These are phyloP conservation scores for Pseudocercospora musae DNA, from an alignment of 2,329 filamentous ascomycete species.

Conservation along the genomic window DNA sequence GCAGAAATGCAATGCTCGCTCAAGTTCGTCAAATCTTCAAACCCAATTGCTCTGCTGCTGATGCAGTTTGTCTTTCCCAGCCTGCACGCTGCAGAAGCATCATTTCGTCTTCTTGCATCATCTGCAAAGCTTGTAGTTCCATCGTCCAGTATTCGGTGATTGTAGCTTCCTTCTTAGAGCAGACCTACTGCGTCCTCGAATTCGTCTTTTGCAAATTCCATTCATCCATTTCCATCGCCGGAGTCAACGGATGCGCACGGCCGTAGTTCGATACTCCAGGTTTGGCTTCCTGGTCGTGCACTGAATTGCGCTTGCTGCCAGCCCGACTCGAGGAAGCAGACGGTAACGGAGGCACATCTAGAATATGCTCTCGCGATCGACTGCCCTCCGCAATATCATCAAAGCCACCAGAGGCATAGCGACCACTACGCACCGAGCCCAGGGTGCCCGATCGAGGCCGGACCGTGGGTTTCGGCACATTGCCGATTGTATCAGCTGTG, in stretches of 20 bases:
- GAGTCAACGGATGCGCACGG: constrained; percentile 16
- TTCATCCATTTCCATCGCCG: constrained; percentile 27
- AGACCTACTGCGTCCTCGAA: constrained; percentile 15
- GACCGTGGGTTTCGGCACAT: constrained; percentile 33
- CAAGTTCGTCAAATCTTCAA: neutral
- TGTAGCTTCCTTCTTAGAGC: constrained; percentile 5
- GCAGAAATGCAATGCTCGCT: constrained; percentile 4
- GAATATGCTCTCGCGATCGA: constrained; percentile 18
- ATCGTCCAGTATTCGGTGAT: constrained; percentile 1
- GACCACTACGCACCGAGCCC: constrained; percentile 24
- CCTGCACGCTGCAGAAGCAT: neutral
- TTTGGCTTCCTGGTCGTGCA: constrained; percentile 2
- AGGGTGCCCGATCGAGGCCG: constrained; percentile 35
- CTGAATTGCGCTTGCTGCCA: constrained; percentile 18
- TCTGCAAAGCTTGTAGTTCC: neutral
- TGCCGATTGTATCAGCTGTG: constrained; percentile 32
- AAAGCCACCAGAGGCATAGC: constrained; percentile 13
- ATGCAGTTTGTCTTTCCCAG: neutral
- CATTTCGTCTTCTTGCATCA: constrained; percentile 3
- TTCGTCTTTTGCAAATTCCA: constrained; percentile 19
- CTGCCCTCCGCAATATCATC: constrained; percentile 15
- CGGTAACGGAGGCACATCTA: constrained; percentile 5
- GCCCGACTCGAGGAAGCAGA: constrained; percentile 13
- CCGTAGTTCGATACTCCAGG: constrained; percentile 5
- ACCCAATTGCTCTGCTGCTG: neutral